These are phyloP conservation scores for Helicosporidium sp. DNA, from an alignment of 139 green algal species.

Conservation along the genomic window DNA sequence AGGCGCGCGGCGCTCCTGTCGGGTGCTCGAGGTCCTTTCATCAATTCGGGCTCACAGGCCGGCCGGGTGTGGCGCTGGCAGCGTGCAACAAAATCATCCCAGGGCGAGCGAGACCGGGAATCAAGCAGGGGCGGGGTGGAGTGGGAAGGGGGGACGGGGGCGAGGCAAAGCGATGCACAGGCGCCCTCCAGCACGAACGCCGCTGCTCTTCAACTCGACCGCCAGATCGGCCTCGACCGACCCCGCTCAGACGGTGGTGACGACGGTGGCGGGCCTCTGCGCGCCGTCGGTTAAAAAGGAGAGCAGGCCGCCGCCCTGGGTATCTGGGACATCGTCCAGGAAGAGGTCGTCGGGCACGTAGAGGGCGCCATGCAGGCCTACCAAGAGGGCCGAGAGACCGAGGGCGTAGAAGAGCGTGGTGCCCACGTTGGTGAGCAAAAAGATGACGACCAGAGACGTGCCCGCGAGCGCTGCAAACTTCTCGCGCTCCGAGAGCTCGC, in stretches of 20 bases:
- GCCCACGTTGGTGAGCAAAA: constrained; percentile 81
- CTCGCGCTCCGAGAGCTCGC: constrained; percentile 63
- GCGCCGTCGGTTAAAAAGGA: constrained; percentile 2
- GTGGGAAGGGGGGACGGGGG: too few relatives aligned
- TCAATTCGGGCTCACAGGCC: too few relatives aligned
- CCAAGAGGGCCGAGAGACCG: constrained; percentile 33
- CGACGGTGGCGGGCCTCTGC: neutral
- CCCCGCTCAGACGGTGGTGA: neutral
- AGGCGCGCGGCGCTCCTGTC: too few relatives aligned
- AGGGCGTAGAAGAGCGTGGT: constrained; percentile 67
- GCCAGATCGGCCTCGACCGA: neutral
- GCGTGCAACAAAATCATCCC: too few relatives aligned
- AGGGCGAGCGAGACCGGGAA: too few relatives aligned
- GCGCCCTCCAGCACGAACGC: neutral
- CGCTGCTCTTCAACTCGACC: neutral
- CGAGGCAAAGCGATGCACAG: too few relatives aligned
- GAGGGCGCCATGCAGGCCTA: constrained; percentile 50
- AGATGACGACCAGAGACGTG: constrained; percentile 58
- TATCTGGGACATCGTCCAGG: constrained; percentile 39
- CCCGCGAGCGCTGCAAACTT: constrained; percentile 60
- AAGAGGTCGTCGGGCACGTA: constrained; percentile 72
- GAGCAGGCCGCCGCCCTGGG: constrained; percentile 2
- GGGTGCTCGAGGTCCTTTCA: too few relatives aligned
- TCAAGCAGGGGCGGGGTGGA: too few relatives aligned
- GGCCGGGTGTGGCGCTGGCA: too few relatives aligned